These are phyloP conservation scores for Tolypocladium sp. DNA, from an alignment of 2,329 filamentous ascomycete species.

Conservation along the genomic window DNA sequence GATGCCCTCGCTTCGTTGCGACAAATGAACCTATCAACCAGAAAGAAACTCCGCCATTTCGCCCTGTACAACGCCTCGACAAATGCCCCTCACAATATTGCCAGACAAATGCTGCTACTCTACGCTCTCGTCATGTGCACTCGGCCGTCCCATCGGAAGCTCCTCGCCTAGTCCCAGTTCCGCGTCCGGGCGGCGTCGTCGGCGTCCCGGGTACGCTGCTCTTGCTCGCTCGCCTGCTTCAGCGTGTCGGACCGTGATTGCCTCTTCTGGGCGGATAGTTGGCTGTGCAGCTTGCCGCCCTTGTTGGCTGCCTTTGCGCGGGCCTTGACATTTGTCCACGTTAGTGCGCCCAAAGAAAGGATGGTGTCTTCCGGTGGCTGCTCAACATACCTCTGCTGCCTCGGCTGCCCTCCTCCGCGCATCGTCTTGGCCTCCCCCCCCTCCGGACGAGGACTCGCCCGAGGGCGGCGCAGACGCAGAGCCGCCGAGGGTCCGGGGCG, in stretches of 20 bases:
- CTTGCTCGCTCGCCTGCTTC: conserved; percentile 57
- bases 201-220: conserved; percentile 56
- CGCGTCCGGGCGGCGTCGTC: conserved; percentile 42
- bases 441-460: conserved; percentile 11
- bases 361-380: neutral
- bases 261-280: conserved; percentile 67
- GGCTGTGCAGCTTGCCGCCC: conserved; percentile 57
- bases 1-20: neutral
- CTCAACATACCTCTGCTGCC: conserved; percentile 67
- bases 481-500: conserved; percentile 56
- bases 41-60: neutral
- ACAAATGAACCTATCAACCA: neutral
- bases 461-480: conserved; percentile 8
- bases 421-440: conserved; percentile 35
- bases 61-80: neutral
- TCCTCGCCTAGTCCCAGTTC: conserved; percentile 20
- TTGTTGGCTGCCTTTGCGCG: conserved; percentile 51
- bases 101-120: neutral
- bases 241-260: conserved; percentile 62
- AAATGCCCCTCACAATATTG: neutral
- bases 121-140: neutral
- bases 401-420: conserved; percentile 65
- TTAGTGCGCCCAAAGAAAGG: neutral
- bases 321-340: conserved; percentile 43
- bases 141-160: neutral